Percentiles rank a stretch among this genome's conserved stretches.
phyloP scores from a whole-genome alignment of 352 stramenopile species.

The Phytophthora multivora region DNA sequence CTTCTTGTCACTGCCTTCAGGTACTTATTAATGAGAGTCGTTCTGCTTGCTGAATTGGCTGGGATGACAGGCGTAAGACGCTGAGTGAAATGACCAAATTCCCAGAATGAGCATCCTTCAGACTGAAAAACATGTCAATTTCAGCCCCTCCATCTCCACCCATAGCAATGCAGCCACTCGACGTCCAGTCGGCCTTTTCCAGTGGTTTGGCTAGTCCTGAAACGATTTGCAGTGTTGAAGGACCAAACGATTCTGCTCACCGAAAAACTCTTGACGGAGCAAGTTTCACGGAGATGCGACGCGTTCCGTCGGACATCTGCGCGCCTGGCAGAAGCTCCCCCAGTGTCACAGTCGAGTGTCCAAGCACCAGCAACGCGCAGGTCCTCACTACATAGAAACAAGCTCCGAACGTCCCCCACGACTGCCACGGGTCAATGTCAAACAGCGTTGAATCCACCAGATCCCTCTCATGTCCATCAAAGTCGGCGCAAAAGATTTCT shows the following conservation, averaged over 20 bases:
- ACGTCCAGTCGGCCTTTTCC: conserved; percentile 14
- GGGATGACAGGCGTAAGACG: too few species aligned
- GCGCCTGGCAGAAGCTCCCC: conserved; percentile 16
- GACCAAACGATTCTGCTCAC: conserved; percentile 1
- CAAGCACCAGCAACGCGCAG: conserved; percentile 37
- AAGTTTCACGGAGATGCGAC: conserved; percentile 17
- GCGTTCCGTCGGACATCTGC: conserved; percentile 4
- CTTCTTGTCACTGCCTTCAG: too few species aligned
- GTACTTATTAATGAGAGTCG: too few species aligned
- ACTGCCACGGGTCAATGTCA: conserved; percentile 8
- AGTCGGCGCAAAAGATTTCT: conserved; percentile 2
- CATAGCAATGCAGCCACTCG: conserved; percentile 32
- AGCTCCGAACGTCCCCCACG: conserved; percentile 35
- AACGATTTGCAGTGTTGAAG: conserved; percentile 6
- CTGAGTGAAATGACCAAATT: conserved; percentile 4
- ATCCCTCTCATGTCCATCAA: background rate
- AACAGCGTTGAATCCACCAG: conserved; percentile 7
- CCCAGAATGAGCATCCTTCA: conserved; percentile 23
- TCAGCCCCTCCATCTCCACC: conserved; percentile 29
- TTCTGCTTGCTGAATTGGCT: conserved; percentile 9
- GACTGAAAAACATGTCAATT: conserved; percentile 38
- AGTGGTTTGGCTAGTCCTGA: background rate
- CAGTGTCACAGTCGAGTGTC: conserved; percentile 26
- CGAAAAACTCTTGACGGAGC: conserved; percentile 7
- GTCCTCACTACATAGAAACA: conserved; percentile 48